Evolutionary conservation across 75 land plant species (phyloP), one percentile per base, ranked within the genome.

Genomic region (Chamaecyparis obtusa): DNA sequence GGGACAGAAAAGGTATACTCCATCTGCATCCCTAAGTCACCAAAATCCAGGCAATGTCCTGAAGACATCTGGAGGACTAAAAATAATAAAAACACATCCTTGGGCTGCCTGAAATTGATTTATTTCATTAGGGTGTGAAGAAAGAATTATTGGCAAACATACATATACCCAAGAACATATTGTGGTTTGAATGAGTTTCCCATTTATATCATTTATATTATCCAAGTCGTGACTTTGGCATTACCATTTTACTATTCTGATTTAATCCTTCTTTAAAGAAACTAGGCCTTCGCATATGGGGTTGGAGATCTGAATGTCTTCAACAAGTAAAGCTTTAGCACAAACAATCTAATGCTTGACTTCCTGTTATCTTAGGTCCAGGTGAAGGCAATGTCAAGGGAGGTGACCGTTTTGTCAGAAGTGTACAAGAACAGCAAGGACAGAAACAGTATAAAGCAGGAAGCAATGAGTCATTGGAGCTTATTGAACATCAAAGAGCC

Each of bases 401-500:
- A n/a, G 71, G 33, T 84, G 71, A 84, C 21, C n/a, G 1, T 64
- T 64, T 64, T 64, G n/a, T 24, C n/a, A 24, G 30, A 7, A 64
- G 30, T 64, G 30, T 64, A 64, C 21, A 19, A 19, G 13, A 19
- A 78, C 46, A 37, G 46, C 81, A 78, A 78, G 46, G 81, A 21
- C 41, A 78, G 46, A 41, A 78, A 78, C 46, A 88, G 87, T 87
- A 89, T 56, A 89, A 89, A 85, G 91, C 91, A 88, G 99, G 97
- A 83, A 97, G 93, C 82, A 97, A 95, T n/a, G 92, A 94, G 21
- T 97, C 85, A 78, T 90, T 97, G 44, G 86, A 93, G 67, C 94
- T 95, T 49, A 89, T 97, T 74, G 99, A 97, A 85, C 87, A 93
- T 11, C 90, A 83, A 89, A 89, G 99, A 90, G 89, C 99, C 19